phyloP scores from a whole-genome alignment of 2,329 filamentous ascomycete genomes.

The Ascochyta fabae region DNA sequence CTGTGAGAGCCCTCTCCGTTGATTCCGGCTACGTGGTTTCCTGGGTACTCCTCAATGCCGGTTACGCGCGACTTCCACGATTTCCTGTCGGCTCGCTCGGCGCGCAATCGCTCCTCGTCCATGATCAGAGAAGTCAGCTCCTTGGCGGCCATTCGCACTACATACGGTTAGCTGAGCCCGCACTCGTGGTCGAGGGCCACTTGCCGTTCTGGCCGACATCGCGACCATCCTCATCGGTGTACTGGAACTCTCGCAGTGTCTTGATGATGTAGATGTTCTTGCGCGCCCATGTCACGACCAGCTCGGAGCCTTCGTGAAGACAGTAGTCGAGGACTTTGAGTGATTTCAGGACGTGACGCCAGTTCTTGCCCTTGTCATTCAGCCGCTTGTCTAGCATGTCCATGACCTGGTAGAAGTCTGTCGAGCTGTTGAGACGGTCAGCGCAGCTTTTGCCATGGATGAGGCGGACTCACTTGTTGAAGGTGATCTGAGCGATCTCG shows the following conservation, averaged over 20 bases:
- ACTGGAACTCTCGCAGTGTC: constrained; percentile 94
- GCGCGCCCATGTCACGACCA: constrained; percentile 96
- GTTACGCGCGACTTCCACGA: constrained; percentile 96
- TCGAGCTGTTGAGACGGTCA: constrained; percentile 67
- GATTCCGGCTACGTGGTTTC: constrained; percentile 40
- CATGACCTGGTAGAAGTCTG: constrained; percentile 99
- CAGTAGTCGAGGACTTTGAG: constrained; percentile 98
- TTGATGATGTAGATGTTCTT: constrained; percentile 99
- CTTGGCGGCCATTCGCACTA: constrained; percentile 94
- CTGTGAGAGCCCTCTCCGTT: constrained; percentile 48
- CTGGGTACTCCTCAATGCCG: constrained; percentile 82
- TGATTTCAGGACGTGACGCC: constrained; percentile 96
- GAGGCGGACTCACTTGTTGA: constrained; percentile 78
- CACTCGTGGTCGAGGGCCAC: constrained; percentile 32
- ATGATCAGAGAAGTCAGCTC: constrained; percentile 90
- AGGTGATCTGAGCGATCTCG: constrained; percentile 97
- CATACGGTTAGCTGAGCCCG: constrained; percentile 22
- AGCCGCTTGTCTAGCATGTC: constrained; percentile 99
- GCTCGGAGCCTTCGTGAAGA: constrained; percentile 93
- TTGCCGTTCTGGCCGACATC: constrained; percentile 97
- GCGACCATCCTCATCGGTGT: constrained; percentile 91
- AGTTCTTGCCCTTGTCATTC: constrained; percentile 99
- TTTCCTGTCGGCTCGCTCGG: constrained; percentile 88
- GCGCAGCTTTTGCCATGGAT: constrained; percentile 21
- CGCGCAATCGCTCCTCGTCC: constrained; percentile 90